Conservation (phyloP, 768 basidiomycete species). For the Phylloporus sp. region DNA sequence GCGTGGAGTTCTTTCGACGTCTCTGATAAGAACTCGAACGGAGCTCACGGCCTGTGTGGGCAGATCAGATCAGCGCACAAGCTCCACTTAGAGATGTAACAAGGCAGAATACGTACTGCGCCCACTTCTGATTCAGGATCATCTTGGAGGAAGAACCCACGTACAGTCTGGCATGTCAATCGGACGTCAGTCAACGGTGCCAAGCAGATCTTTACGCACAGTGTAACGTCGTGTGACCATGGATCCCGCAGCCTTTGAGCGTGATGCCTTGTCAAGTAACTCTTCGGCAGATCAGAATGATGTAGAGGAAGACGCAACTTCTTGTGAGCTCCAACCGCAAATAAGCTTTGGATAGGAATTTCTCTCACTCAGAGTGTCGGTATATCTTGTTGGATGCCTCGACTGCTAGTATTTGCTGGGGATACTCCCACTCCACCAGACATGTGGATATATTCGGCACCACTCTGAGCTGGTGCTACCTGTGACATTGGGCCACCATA, state of each 20-base stretch:
- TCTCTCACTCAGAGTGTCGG: too few relatives aligned
- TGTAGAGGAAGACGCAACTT: too few relatives aligned
- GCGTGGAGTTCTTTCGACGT: neutral
- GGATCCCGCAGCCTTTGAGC: neutral
- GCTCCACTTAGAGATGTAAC: neutral
- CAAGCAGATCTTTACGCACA: neutral
- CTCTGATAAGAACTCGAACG: neutral
- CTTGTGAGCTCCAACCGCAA: too few relatives aligned
- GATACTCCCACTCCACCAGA: too few relatives aligned
- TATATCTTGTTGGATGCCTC: too few relatives aligned
- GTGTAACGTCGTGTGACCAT: neutral
- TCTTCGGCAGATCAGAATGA: neutral
- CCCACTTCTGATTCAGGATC: conserved; percentile 12
- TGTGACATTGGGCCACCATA: too few relatives aligned
- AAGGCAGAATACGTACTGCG: conserved; percentile 6
- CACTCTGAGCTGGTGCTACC: too few relatives aligned
- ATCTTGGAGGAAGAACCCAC: conserved; percentile 18
- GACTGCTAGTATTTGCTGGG: too few relatives aligned
- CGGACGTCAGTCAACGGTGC: neutral
- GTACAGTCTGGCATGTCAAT: conserved; percentile 5
- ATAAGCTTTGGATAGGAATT: neutral
- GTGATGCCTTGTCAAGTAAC: neutral
- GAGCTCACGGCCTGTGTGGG: conserved; percentile 14
- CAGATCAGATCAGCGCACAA: neutral
- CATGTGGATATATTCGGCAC: too few relatives aligned